These are phyloP conservation scores for Taphrina wiesneri DNA, from an alignment of 1,139 yeast genomes.

Conservation along the genomic window DNA sequence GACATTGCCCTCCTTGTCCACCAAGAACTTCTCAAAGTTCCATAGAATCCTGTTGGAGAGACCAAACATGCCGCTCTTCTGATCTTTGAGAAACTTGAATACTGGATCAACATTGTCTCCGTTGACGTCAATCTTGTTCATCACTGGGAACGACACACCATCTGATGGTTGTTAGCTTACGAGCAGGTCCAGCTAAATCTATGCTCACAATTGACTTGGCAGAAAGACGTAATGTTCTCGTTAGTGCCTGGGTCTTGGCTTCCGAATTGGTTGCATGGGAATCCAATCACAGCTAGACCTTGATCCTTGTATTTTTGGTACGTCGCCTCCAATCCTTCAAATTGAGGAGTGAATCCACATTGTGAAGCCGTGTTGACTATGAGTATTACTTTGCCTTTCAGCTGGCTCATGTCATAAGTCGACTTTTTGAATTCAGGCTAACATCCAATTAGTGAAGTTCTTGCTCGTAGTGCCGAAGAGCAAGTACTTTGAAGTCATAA, in stretches of 20 bases:
- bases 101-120: conserved; percentile 81
- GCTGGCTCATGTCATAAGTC: conserved; percentile 64
- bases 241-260: conserved; percentile 79
- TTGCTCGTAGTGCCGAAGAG: not conserved
- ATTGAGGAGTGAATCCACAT: conserved; percentile 55
- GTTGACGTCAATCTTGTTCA: conserved; percentile 85
- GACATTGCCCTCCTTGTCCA: conserved; percentile 72
- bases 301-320: conserved; percentile 74
- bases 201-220: conserved; percentile 55
- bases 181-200: not conserved
- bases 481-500: conserved; percentile 47
- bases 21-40: conserved; percentile 52
- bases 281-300: conserved; percentile 79
- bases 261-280: conserved; percentile 92
- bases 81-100: conserved; percentile 67
- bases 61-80: conserved; percentile 46
- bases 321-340: conserved; percentile 76
- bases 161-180: not conserved
- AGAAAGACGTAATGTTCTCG: conserved; percentile 63
- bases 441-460: not conserved
- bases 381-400: conserved; percentile 86
- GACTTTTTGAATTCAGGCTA: conserved; percentile 50
- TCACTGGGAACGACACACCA: conserved; percentile 63
- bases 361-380: conserved; percentile 92
- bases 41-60: conserved; percentile 32